Percentiles rank a stretch among this genome's conserved stretches.
Evolutionary conservation across 371 early-diverging fungal genomes (phyloP).

Genomic region (Chytridium lagenaria): DNA sequence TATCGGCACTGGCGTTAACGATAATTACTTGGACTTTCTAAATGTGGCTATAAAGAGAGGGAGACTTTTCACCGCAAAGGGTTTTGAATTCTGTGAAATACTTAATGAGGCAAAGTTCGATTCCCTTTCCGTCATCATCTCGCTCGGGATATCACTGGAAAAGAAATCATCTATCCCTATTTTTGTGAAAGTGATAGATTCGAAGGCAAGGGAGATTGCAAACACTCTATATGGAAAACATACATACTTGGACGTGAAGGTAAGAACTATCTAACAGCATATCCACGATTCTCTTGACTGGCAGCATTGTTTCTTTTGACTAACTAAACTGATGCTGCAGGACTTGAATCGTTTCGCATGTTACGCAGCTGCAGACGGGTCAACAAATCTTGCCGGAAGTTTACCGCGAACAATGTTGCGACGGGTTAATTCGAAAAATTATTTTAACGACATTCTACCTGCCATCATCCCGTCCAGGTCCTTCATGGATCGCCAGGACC

Average conservation of each 20-base stretch:
- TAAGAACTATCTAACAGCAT: background rate
- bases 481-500: no score
- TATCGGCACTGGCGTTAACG: background rate
- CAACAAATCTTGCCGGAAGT: slow-evolving; percentile 37
- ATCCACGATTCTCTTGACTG: no score
- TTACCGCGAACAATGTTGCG: background rate
- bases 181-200: background rate
- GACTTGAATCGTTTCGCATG: slow-evolving; percentile 39
- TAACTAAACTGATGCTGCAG: background rate
- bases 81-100: slow-evolving; percentile 44
- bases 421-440: slow-evolving; percentile 35
- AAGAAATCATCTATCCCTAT: background rate
- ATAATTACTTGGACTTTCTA: background rate
- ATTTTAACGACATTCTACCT: slow-evolving; percentile 24
- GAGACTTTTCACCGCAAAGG: slow-evolving; percentile 18
- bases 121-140: slow-evolving; percentile 20
- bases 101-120: slow-evolving; percentile 43
- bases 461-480: background rate
- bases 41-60: background rate
- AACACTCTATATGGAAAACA: background rate
- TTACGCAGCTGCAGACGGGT: slow-evolving; percentile 45
- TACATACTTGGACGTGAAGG: background rate
- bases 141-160: slow-evolving; percentile 26
- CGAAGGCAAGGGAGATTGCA: background rate
- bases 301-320: no score